Evolutionary conservation across 805 yeast species (phyloP), one percentile per base, ranked within the genome.

Genomic region (Candida sphagnicola): DNA sequence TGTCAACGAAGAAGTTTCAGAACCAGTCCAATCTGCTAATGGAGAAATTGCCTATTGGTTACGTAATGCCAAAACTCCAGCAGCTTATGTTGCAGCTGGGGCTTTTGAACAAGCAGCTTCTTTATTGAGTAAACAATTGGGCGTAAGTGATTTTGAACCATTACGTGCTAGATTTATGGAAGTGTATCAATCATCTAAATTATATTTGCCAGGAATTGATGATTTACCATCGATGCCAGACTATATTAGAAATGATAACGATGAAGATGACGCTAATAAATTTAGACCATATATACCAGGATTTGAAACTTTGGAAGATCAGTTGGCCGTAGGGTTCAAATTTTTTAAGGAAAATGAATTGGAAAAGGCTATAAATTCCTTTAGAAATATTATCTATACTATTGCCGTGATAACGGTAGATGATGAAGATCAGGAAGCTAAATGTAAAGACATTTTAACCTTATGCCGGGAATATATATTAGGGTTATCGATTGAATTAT

Each of bases 51-150:
- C 82, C 3, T 62, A 63, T 42, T 95, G 99, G 99, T 75, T 86
- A 21, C 83, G 91, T 48, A 87, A 85, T 62, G 85, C 96, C 13
- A 85, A 83, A 46, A 76, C 90, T 40, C 88, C 97, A 4, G 97
- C 96, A 21, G 88, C 87, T 18, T 86, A 88, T 51, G 89, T 84
- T 53, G 97, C 99, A 2, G 89, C 96, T 2, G 99, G 99, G 51
- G 85, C 95, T 4, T 91, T 91, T 58, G 97, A 89, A 49, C 85
- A 91, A 38, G 99, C 98, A 28, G 93, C 96, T 28, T 95, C 89
- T 53, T 77, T 95, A 56, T 75, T 93, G 53, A 80, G 83, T 68
- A 84, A 91, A 54, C 99, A 95, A 63, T 72, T 82, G 32, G 99
- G 97, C 51, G 77, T 87, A 37, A 82, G 78, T 18, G 74, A 86